Conservation (phyloP, 305 asterid genomes). For the Nicotiana rustica region DNA sequence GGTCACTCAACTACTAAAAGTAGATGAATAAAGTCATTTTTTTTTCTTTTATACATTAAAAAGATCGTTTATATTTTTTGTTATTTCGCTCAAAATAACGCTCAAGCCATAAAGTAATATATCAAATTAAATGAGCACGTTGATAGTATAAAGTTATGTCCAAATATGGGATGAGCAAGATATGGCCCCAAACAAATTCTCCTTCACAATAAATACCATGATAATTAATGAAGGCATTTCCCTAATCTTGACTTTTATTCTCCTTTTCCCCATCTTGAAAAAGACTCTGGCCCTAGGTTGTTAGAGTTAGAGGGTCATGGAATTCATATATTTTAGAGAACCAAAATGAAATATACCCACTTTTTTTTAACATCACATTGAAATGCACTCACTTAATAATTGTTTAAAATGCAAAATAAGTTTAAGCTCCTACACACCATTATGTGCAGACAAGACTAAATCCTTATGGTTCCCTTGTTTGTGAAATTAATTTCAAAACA, state of each 20-base stretch:
- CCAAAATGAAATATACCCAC: background rate
- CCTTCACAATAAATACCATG: constrained; percentile 3
- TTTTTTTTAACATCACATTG: background rate
- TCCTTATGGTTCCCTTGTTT: no score
- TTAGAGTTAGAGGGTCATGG: background rate
- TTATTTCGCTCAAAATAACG: no score
- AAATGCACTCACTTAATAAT: background rate
- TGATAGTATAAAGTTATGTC: background rate
- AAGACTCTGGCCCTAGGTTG: background rate
- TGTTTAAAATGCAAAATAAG: background rate
- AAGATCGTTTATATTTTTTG: no score
- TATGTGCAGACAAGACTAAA: no score
- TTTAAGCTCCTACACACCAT: no score
- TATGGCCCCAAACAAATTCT: background rate
- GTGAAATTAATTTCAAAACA: no score
- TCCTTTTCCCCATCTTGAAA: constrained; percentile 2
- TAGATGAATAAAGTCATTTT: no score
- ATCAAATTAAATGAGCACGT: background rate
- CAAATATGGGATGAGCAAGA: background rate
- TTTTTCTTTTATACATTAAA: no score
- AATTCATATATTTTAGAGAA: background rate
- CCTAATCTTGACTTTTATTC: constrained; percentile 9
- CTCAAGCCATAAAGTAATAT: background rate
- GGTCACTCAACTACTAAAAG: no score
- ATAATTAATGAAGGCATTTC: background rate